Evolutionary conservation across 2,329 filamentous ascomycete genomes (phyloP).

Genomic region (Alternaria triticimaculans): DNA sequence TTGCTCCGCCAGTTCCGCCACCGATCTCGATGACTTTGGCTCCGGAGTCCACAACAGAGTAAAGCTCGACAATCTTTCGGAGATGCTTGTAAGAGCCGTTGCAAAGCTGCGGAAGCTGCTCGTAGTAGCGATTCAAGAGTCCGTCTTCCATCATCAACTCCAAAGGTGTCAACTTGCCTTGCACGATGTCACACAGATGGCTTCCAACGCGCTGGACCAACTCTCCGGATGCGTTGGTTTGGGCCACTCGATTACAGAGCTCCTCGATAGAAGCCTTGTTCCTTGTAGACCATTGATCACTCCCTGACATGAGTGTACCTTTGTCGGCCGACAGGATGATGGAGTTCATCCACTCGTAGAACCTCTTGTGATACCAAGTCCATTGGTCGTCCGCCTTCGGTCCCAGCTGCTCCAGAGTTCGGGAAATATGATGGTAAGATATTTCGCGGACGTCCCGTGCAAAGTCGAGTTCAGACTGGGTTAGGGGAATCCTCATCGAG

Average conservation of each 20-base stretch:
- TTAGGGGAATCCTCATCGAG: not conserved
- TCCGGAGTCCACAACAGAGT: not conserved
- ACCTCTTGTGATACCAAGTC: constrained; percentile 3
- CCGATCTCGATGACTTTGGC: constrained; percentile 6
- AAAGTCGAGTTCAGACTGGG: not conserved
- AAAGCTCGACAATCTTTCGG: not conserved
- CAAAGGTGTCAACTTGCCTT: constrained; percentile 5
- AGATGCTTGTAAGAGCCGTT: constrained; percentile 5
- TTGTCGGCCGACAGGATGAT: not conserved
- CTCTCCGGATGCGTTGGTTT: not conserved
- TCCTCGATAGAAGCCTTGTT: not conserved
- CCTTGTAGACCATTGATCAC: not conserved
- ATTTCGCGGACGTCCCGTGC: not conserved
- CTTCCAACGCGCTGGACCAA: constrained; percentile 5
- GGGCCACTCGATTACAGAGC: not conserved
- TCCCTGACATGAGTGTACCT: not conserved
- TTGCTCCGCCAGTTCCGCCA: constrained; percentile 2
- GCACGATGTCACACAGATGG: not conserved
- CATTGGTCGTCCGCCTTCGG: not conserved
- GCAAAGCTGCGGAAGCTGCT: not conserved
- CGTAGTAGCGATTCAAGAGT: constrained; percentile 6
- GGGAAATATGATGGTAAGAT: constrained; percentile 1
- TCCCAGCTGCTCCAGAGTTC: not conserved
- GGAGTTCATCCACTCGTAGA: constrained; percentile 6
- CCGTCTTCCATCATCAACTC: constrained; percentile 11